These are phyloP conservation scores for Colletotrichum sp. DNA, from an alignment of 2,329 filamentous ascomycete genomes.

Conservation along the genomic window DNA sequence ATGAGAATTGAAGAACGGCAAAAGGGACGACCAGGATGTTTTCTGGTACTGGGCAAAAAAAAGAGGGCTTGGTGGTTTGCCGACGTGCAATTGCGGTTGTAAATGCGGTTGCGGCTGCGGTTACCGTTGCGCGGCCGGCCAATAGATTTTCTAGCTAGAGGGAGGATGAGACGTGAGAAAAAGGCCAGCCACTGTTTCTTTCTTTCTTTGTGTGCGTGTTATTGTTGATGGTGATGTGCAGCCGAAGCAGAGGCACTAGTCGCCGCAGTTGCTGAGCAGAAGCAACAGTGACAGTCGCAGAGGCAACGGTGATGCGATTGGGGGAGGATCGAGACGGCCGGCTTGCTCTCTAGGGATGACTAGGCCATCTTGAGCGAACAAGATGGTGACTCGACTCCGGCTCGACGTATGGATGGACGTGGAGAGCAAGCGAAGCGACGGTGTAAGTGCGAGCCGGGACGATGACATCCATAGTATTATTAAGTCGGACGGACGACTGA, in stretches of 20 bases:
- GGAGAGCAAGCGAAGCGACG: slow-evolving; percentile 4
- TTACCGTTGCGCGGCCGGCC: slow-evolving; percentile 8
- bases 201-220: slow-evolving; percentile 12
- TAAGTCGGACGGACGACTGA: neutral
- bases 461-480: neutral
- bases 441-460: neutral
- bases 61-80: neutral
- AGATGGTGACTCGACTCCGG: neutral
- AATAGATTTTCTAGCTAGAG: neutral
- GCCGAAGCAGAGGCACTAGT: neutral
- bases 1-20: neutral
- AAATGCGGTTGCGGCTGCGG: slow-evolving; percentile 7
- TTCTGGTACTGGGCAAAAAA: neutral
- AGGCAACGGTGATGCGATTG: neutral
- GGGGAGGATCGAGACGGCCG: neutral
- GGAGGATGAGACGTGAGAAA: neutral
- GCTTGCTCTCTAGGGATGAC: neutral
- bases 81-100: neutral
- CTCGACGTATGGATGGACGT: neutral
- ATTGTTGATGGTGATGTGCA: neutral
- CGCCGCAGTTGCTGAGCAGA: neutral
- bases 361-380: neutral
- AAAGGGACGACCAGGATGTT: neutral
- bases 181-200: neutral
- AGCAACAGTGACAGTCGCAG: neutral